Evolutionary conservation across 1,284 basidiomycete genomes (phyloP), one percentile per base, ranked within the genome.

Genomic region (Inonotus hispidus): DNA sequence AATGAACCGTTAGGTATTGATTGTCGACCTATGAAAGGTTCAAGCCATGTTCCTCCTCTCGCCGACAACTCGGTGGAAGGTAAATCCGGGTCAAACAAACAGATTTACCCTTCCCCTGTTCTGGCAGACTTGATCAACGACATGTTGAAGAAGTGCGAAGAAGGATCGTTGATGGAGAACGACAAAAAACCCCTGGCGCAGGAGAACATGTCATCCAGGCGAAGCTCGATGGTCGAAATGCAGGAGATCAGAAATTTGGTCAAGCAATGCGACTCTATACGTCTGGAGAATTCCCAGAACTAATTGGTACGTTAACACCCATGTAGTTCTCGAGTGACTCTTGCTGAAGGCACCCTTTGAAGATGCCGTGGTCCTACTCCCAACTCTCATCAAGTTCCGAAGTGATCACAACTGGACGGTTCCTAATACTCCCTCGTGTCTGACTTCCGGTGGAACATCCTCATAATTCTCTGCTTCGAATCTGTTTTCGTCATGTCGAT

Each of bases 21-120:
- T 43, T 61, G 60, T 37, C 53, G 60, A 14, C 60, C 60, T 11
- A 21, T 61, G 55, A 54, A 57, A 37, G 46, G 53, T 29, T 61
- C 60, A 1, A 47, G 56, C 32, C 23, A n/a, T 47, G 21, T 56
- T n/a, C 49, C 60, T 21, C 56, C 49, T 19, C 3, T 25, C 11
- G n/a, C 11, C n/a, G 56, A 53, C 39, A 4, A 43, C 7, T 49
- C 29, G 21, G 13, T 19, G 19, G 46, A 14, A 3, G 25, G 21
- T 19, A 50, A 14, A 29, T 14, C 35, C 27, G 37, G n/a, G 11
- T 2, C 19, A 14, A 55, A 27, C 7, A n/a, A 23, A 14, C 25
- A 23, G 32, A 23, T 47, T 6, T 13, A 11, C 4, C 37, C 43
- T 14, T 41, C 32, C 11, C 46, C 53, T 21, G 56, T 13, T 6